phyloP scores from a whole-genome alignment of 768 basidiomycete species.

The Trametopsis cervina region DNA sequence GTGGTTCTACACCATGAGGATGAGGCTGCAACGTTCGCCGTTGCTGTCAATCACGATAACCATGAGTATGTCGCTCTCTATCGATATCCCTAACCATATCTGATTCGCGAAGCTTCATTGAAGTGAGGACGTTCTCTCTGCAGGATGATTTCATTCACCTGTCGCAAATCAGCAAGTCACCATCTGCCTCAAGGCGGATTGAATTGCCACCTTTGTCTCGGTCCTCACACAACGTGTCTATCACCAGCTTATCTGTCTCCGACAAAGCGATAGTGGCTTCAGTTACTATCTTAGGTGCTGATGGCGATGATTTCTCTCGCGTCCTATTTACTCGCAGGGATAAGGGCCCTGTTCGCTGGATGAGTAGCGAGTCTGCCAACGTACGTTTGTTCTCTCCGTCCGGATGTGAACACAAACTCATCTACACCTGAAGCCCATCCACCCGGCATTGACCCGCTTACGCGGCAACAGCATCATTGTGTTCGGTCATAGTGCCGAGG shows the following conservation, averaged over 20 bases:
- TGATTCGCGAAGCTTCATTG: slow-evolving; percentile 8
- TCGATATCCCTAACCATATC: neutral
- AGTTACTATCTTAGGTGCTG: slow-evolving; percentile 15
- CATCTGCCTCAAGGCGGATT: slow-evolving; percentile 7
- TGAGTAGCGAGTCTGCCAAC: slow-evolving; percentile 14
- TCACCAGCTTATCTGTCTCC: slow-evolving; percentile 9
- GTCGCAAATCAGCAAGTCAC: slow-evolving; percentile 4
- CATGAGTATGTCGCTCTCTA: slow-evolving; percentile 17
- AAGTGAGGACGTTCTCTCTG: slow-evolving; percentile 11
- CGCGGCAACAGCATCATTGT: slow-evolving; percentile 26
- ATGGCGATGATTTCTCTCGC: slow-evolving; percentile 15
- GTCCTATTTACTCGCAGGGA: slow-evolving; percentile 17
- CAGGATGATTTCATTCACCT: neutral
- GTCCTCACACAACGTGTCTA: neutral
- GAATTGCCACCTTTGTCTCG: slow-evolving; percentile 3
- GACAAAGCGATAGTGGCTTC: slow-evolving; percentile 16
- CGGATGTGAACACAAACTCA: neutral
- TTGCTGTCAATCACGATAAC: slow-evolving; percentile 15
- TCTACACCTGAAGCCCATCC: slow-evolving; percentile 20
- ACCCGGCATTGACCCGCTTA: slow-evolving; percentile 28
- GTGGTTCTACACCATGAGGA: slow-evolving; percentile 11
- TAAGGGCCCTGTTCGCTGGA: slow-evolving; percentile 16
- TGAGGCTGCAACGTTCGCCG: slow-evolving; percentile 16
- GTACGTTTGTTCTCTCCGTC: slow-evolving; percentile 3
- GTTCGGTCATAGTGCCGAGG: slow-evolving; percentile 24